Evolutionary conservation across 2,329 filamentous ascomycete species (phyloP).

Genomic region (Rutstroemia sydowiana): DNA sequence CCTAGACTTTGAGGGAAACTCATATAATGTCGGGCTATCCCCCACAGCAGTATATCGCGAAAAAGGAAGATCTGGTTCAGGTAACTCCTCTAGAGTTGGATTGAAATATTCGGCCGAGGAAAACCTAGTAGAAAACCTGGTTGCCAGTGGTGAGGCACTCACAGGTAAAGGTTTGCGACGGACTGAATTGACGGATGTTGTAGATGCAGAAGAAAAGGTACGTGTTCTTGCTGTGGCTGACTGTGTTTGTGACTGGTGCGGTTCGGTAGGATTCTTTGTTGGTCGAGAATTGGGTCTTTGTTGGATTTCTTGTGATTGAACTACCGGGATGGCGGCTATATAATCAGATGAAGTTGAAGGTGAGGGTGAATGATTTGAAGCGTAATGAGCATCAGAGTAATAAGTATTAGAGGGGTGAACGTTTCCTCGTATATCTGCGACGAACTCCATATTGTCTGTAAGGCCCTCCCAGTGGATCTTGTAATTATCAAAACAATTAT

Average conservation of each 20-base stretch:
- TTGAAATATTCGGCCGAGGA: conserved; percentile 34
- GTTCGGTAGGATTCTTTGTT: conserved; percentile 7
- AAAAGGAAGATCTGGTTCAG: conserved; percentile 44
- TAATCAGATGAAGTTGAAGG: conserved; percentile 22
- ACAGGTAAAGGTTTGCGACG: conserved; percentile 55
- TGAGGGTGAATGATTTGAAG: conserved; percentile 17
- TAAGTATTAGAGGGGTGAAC: conserved; percentile 18
- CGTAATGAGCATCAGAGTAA: conserved; percentile 26
- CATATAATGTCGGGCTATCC: conserved; percentile 56
- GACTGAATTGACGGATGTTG: conserved; percentile 30
- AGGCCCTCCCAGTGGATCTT: conserved; percentile 4
- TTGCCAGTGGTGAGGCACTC: conserved; percentile 44
- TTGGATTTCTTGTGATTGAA: conserved; percentile 10
- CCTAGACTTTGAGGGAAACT: conserved; percentile 37
- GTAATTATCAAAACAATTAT: conserved; percentile 6
- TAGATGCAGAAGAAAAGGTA: conserved; percentile 19
- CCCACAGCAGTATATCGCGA: conserved; percentile 44
- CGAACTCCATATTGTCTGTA: conserved; percentile 19
- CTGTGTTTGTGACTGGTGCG: conserved; percentile 8
- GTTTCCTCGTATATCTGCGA: conserved; percentile 12
- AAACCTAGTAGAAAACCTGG: conserved; percentile 43
- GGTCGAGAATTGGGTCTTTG: conserved; percentile 12
- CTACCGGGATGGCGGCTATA: conserved; percentile 14
- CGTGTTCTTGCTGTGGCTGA: conserved; percentile 20
- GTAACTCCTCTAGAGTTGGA: conserved; percentile 34